Base-by-base conservation (phyloP, 768 basidiomycete genomes). In the Boletus bicolor region DNA sequence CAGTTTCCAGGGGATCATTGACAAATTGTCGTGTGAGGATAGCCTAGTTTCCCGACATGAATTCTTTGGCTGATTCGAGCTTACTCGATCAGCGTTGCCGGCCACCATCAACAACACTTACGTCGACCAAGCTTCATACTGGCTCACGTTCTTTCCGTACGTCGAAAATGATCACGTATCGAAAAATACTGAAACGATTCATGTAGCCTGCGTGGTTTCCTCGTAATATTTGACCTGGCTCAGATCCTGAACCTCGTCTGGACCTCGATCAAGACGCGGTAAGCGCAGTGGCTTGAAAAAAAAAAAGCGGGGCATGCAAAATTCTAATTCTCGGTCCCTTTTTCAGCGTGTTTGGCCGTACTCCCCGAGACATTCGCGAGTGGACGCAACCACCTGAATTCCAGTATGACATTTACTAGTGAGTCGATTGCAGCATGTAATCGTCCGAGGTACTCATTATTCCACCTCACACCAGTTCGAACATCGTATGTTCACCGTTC, bases 121-220 rank as follows among this genome's bases (percentile, higher is more conserved):
- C 64, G 86, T 98, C 63, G 83, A 89, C 64, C 96, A 98, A 67
- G 79, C 88, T 8, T 91, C 89, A 21, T 97, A 89, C 72, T 96
- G 93, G 92, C 74, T 96, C 49, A 96, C 92, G 4, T 95, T 86
- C 77, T 92, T 95, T 78, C 93, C 94, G 87, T 93, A 69, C n/a
- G 88, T 76, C 17, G 21, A 42, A 28, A 17, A 9, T 39, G 45
- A 57, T 24, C 21, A 45, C 36, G 52, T 42, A 30, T 44, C 0
- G 34, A 44, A 39, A 12, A 39, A 35, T 49, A 15, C 55, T 63
- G 34, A 67, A 36, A 35, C 26, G 7, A 34, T 43, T 36, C 36
- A 12, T 63, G 21, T 61, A 92, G 91, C 7, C 78, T 98, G 37
- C 91, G 96, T 68, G 97, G 95, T 26, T 97, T 98, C 82, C 81